phyloP scores from a whole-genome alignment of 2,329 filamentous ascomycete genomes.

The Pseudovirgaria hyperparasitica region DNA sequence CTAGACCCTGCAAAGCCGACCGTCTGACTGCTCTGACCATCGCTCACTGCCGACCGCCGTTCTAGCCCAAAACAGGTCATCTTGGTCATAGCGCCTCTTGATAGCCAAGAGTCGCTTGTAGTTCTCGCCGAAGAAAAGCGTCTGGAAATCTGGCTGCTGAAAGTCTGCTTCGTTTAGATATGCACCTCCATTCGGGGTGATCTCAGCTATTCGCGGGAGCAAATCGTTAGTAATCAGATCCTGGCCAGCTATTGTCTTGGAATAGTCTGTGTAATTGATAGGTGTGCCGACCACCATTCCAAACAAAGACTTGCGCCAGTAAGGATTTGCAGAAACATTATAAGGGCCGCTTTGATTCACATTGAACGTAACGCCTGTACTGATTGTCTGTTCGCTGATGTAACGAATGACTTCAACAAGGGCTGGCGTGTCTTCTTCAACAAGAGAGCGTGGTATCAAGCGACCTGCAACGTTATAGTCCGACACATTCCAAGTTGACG shows the following conservation, averaged over 20 bases:
- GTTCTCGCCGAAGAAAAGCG: constrained; percentile 13
- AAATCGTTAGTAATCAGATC: constrained; percentile 1
- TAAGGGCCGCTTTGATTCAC: background rate
- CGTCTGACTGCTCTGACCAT: constrained; percentile 4
- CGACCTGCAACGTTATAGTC: constrained; percentile 3
- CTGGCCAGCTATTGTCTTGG: background rate
- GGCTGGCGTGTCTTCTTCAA: background rate
- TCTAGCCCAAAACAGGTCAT: constrained; percentile 9
- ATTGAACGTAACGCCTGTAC: constrained; percentile 3
- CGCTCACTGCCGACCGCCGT: constrained; percentile 13
- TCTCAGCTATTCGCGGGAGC: constrained; percentile 1
- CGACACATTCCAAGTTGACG: constrained; percentile 3
- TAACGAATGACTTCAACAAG: background rate
- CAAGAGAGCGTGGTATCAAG: constrained; percentile 2
- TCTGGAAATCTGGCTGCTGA: constrained; percentile 12
- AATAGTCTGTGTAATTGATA: constrained; percentile 1
- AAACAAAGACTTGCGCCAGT: constrained; percentile 1
- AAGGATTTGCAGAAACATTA: constrained; percentile 2
- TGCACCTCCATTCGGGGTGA: constrained; percentile 8
- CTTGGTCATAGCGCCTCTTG: constrained; percentile 14
- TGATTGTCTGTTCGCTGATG: constrained; percentile 2
- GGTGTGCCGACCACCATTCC: constrained; percentile 1
- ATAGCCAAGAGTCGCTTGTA: constrained; percentile 9
- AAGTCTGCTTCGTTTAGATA: constrained; percentile 20
- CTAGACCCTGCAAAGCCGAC: constrained; percentile 7